phyloP scores from a whole-genome alignment of 1,284 basidiomycete genomes.

The Irpex sp. region DNA sequence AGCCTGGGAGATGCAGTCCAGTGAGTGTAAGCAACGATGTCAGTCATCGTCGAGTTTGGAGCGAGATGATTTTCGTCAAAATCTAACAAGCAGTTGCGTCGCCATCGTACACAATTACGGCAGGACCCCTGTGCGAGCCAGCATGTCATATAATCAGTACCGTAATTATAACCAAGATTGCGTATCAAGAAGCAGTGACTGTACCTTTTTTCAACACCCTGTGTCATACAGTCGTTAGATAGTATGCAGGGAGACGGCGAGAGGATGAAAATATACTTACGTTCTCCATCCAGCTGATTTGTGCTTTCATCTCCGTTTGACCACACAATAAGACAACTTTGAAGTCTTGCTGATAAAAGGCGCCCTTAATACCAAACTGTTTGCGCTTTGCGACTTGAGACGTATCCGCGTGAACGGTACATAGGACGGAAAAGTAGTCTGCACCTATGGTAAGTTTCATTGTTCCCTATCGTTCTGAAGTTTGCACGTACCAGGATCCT shows the following conservation, averaged over 20 bases:
- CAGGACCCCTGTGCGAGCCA: slow-evolving; percentile 10
- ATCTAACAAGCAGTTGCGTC: slow-evolving; percentile 1
- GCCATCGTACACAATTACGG: slow-evolving; percentile 11
- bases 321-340: slow-evolving; percentile 50
- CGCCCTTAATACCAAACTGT: slow-evolving; percentile 15
- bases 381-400: slow-evolving; percentile 25
- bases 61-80: too few species aligned
- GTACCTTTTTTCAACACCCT: slow-evolving; percentile 20
- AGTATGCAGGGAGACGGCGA: not conserved
- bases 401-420: slow-evolving; percentile 39
- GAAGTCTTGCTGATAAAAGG: slow-evolving; percentile 38
- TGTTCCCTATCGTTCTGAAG: not conserved
- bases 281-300: slow-evolving; percentile 43
- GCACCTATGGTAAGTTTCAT: not conserved
- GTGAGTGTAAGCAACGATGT: too few species aligned
- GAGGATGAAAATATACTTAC: slow-evolving; percentile 17
- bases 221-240: not conserved
- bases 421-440: slow-evolving; percentile 43
- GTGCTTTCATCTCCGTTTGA: slow-evolving; percentile 40
- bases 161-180: not conserved
- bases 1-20: too few species aligned
- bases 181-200: not conserved
- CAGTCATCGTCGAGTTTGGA: too few species aligned
- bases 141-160: not conserved
- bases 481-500: slow-evolving; percentile 32